Percentiles rank a stretch among this genome's conserved stretches.
Conservation (phyloP, 805 yeast genomes). For the Wickerhamiella kurtzmanii region DNA sequence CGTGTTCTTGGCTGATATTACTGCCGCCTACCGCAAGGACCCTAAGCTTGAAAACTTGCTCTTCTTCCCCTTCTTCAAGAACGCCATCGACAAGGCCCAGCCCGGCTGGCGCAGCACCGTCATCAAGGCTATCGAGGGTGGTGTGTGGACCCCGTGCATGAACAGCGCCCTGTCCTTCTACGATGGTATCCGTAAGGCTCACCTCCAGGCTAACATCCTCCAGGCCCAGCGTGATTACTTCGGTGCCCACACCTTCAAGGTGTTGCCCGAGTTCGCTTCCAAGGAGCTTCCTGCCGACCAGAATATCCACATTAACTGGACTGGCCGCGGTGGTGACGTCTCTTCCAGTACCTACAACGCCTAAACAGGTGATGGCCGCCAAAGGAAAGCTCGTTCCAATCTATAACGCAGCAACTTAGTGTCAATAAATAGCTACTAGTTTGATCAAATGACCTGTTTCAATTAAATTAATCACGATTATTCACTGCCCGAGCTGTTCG, state of each 20-base stretch:
- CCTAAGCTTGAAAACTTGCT: constrained; percentile 90
- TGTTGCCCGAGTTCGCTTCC: constrained; percentile 73
- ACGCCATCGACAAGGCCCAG: constrained; percentile 89
- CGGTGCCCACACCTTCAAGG: constrained; percentile 98
- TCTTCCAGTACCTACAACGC: constrained; percentile 93
- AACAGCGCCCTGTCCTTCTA: constrained; percentile 93
- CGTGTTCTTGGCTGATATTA: constrained; percentile 93
- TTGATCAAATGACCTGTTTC: not conserved
- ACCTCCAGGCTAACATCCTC: constrained; percentile 91
- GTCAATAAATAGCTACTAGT: not conserved
- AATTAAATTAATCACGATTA: not conserved
- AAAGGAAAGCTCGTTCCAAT: too few relatives aligned
- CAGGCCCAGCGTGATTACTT: constrained; percentile 99
- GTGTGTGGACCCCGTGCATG: constrained; percentile 97
- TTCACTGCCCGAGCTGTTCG: too few relatives aligned
- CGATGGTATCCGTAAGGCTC: constrained; percentile 95
- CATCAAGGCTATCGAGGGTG: constrained; percentile 62
- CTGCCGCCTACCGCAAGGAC: constrained; percentile 86
- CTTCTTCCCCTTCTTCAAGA: constrained; percentile 87
- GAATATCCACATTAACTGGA: constrained; percentile 96
- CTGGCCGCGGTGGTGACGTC: constrained; percentile 96
- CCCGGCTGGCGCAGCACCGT: constrained; percentile 87
- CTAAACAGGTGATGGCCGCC: too few relatives aligned
- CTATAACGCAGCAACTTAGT: not conserved
- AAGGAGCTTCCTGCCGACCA: constrained; percentile 63